Conservation (phyloP, 2,329 filamentous ascomycete genomes). For the Lasiodiplodia sp. region DNA sequence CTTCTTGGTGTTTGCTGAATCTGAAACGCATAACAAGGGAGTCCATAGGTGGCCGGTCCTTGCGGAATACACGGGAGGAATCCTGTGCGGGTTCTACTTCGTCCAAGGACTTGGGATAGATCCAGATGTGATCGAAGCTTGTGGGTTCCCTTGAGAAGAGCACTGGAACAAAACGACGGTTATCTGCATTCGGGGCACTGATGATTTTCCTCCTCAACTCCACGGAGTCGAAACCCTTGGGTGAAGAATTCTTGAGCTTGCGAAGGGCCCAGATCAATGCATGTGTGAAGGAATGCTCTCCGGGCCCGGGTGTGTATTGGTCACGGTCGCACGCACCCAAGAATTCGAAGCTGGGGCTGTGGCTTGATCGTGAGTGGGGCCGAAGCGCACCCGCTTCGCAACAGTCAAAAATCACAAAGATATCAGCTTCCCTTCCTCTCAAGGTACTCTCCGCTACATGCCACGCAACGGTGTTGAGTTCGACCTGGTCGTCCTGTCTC, state of each 20-base stretch:
- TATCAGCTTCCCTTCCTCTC: conserved; percentile 30
- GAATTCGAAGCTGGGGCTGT: not conserved
- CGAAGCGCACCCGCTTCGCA: conserved; percentile 34
- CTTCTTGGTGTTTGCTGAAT: conserved; percentile 28
- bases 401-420: conserved; percentile 38
- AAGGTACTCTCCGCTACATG: conserved; percentile 12
- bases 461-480: not conserved
- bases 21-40: conserved; percentile 32
- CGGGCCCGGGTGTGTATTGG: not conserved
- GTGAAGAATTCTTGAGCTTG: not conserved
- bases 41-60: not conserved
- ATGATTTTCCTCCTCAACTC: not conserved
- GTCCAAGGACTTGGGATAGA: not conserved
- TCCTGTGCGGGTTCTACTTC: not conserved
- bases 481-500: not conserved
- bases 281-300: not conserved
- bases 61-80: not conserved
- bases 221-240: not conserved
- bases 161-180: not conserved
- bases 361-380: not conserved
- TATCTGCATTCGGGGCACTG: not conserved
- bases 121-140: conserved; percentile 30
- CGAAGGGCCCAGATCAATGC: conserved; percentile 1
- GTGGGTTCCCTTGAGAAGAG: conserved; percentile 3
- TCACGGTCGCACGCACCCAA: not conserved